Evolutionary conservation across 2,329 filamentous ascomycete genomes (phyloP).

Genomic region (Aspergillus sergii): DNA sequence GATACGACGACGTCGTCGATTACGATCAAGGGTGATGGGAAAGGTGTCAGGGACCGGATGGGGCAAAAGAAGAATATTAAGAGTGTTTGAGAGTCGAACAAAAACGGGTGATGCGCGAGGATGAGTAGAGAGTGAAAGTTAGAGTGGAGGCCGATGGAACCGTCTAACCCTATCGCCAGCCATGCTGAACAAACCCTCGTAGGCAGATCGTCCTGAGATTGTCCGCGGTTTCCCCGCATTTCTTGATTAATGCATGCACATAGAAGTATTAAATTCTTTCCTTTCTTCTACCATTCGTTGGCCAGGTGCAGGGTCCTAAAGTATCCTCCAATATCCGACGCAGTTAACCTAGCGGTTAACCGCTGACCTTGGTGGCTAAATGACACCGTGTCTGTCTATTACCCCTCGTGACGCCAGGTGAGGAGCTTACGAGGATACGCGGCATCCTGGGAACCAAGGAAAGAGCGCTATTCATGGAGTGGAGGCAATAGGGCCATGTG

Average conservation of each 20-base stretch:
- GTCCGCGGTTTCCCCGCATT: conserved; percentile 7
- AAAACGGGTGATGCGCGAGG: conserved; percentile 12
- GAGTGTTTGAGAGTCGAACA: conserved; percentile 18
- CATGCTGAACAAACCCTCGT: background rate
- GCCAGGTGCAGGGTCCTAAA: background rate
- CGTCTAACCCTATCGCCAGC: conserved; percentile 4
- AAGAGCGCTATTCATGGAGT: background rate
- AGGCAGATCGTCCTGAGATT: conserved; percentile 4
- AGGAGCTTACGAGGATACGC: background rate
- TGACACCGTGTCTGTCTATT: background rate
- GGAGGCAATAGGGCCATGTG: background rate
- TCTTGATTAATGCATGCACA: conserved; percentile 1
- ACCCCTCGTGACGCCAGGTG: background rate
- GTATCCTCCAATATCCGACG: background rate
- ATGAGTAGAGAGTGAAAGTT: background rate
- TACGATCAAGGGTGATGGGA: background rate
- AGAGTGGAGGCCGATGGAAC: background rate
- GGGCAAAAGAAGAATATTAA: conserved; percentile 6
- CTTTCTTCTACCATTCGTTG: background rate
- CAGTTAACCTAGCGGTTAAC: background rate
- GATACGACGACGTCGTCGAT: background rate
- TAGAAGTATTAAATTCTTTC: background rate
- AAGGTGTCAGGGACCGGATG: background rate
- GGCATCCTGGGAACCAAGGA: background rate
- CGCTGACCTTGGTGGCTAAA: conserved; percentile 1